These are phyloP conservation scores for Chrysanthemum lavandulifolium DNA, from an alignment of 129 eudicot species.

Conservation along the genomic window DNA sequence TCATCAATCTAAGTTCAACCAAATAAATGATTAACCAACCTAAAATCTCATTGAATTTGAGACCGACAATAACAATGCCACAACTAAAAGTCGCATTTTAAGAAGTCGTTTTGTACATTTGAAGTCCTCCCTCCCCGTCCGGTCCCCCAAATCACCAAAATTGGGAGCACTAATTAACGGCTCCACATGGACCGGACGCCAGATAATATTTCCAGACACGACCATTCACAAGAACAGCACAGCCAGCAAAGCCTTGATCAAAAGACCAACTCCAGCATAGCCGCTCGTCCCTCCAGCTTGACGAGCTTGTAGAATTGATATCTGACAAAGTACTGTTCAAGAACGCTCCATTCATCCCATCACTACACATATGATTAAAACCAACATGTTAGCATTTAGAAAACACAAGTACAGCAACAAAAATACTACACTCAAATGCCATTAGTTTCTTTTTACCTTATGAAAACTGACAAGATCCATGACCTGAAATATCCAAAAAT, in stretches of 20 bases:
- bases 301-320: slow-evolving; percentile 33
- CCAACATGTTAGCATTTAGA: slow-evolving; percentile 4
- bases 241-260: slow-evolving; percentile 22
- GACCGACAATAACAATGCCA: neutral
- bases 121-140: slow-evolving; percentile 1
- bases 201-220: neutral
- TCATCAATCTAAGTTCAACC: neutral
- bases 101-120: slow-evolving; percentile 27
- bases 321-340: slow-evolving; percentile 28
- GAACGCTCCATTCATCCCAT: slow-evolving; percentile 33
- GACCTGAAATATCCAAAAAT: slow-evolving; percentile 49
- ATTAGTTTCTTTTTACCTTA: slow-evolving; percentile 34
- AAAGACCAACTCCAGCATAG: slow-evolving; percentile 10
- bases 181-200: slow-evolving; percentile 30
- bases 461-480: slow-evolving; percentile 56
- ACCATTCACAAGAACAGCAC: slow-evolving; percentile 20
- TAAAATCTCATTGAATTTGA: slow-evolving; percentile 33
- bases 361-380: slow-evolving; percentile 10
- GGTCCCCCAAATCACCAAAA: slow-evolving; percentile 22
- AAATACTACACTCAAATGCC: neutral
- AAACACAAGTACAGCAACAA: slow-evolving; percentile 1
- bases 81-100: slow-evolving; percentile 23
- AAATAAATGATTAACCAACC: neutral
- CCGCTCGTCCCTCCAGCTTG: slow-evolving; percentile 13
- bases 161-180: slow-evolving; percentile 18